Base-by-base conservation (phyloP, 352 stramenopile genomes). In the Phytophthora sojae region DNA sequence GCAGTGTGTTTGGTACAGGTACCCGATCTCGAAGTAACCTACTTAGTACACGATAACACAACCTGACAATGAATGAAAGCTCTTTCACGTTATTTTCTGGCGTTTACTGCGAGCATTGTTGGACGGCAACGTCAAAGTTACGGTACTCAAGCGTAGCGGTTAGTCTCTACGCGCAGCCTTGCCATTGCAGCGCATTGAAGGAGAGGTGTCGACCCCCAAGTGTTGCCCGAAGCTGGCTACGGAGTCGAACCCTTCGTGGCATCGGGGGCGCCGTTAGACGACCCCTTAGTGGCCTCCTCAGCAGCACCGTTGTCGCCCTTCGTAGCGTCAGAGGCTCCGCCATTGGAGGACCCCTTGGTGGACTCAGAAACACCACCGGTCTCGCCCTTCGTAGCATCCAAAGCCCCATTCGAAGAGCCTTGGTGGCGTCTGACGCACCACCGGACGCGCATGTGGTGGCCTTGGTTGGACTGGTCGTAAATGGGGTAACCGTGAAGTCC, bases 401-500 rank as follows among this genome's bases (percentile, higher is more conserved):
- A 42, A 14, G 35, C 35, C 35, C 35, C 35, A 42, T 14, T 42
- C 35, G 35, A 42, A 42, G 35, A 42, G 15, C 35, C 35, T 15
- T 50, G 6, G 42, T 50, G 14, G 45, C 15, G 30, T 26, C 55
- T 14, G 45, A 32, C n/a, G 61, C 25, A n/a, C 52, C 51, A 3
- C 54, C 19, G 2, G 71, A 60, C 6, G 72, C 62, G 37, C 63
- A 77, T 44, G 64, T 74, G 1, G 59, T 76, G 23, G 54, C 62
- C 44, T 69, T 73, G 23, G 53, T 66, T 53, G 61, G 59, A 0
- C 56, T 52, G 26, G 54, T 71, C 14, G 68, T 76, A 23, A 77
- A 73, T 21, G 64, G 21, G 7, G 72, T 51, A 15, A 83, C 73
- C 1, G 58, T 71, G 50, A 81, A 81, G 45, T 83, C 73, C 7